phyloP scores from a whole-genome alignment of 1,139 yeast genomes.

The Candida albicans region DNA sequence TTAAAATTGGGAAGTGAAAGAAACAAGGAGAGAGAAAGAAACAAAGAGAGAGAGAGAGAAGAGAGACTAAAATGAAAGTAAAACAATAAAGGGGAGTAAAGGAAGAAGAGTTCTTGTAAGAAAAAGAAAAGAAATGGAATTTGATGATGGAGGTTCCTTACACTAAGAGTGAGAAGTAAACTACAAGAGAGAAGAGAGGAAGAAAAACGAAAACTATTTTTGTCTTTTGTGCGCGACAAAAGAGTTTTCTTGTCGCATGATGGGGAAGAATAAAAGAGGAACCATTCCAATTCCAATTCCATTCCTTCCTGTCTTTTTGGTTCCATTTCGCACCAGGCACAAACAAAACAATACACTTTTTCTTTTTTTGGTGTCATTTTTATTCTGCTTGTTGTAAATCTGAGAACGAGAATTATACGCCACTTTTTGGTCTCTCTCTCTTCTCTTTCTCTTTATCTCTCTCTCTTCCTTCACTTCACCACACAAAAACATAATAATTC shows the following conservation, averaged over 20 bases:
- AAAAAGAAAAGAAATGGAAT: too few species aligned
- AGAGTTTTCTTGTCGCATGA: not conserved
- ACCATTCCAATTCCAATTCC: too few species aligned
- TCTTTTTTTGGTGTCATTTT: not conserved
- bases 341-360: too few species aligned
- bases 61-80: not conserved
- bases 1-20: not conserved
- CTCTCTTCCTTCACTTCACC: not conserved
- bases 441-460: not conserved
- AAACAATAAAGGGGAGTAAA: not conserved
- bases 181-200: not conserved
- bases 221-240: constrained; percentile 5
- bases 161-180: not conserved
- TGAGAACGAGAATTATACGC: not conserved
- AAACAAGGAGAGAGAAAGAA: not conserved
- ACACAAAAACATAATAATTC: not conserved
- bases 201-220: not conserved
- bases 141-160: too few species aligned
- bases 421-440: not conserved
- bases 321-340: too few species aligned
- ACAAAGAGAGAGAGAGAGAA: not conserved
- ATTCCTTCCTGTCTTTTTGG: too few species aligned
- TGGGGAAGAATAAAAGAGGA: too few species aligned
- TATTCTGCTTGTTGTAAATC: constrained; percentile 1
- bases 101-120: not conserved